Conservation (phyloP, 1,284 basidiomycete genomes). For the Ustilago shanxiensis region DNA sequence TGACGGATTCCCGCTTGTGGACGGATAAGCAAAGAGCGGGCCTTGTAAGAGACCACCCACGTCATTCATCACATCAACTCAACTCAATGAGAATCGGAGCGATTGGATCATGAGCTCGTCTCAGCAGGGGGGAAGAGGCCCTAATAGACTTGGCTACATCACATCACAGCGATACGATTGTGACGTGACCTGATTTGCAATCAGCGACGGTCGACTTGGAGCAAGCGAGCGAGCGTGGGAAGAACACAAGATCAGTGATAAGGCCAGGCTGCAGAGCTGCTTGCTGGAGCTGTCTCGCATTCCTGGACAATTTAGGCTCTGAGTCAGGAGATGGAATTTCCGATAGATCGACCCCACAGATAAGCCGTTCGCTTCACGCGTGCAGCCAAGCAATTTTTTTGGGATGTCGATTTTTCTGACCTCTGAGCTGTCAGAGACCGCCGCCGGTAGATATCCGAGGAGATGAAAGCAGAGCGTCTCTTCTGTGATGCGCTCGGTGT, state of each 20-base stretch:
- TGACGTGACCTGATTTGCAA: conserved; percentile 4
- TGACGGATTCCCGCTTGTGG: background rate
- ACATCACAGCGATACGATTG: background rate
- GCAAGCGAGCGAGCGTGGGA: background rate
- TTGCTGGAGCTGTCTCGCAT: background rate
- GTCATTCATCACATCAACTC: background rate
- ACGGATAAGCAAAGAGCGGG: no score
- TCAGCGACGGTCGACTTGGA: background rate
- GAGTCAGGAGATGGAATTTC: conserved; percentile 29
- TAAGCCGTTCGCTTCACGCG: background rate
- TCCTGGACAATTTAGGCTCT: conserved; percentile 6
- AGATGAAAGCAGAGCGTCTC: conserved; percentile 8
- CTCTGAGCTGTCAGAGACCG: conserved; percentile 29
- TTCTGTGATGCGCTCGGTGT: conserved; percentile 12
- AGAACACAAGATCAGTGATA: conserved; percentile 8
- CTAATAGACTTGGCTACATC: background rate
- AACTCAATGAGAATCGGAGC: background rate
- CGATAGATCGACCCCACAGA: conserved; percentile 3
- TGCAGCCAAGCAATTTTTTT: conserved; percentile 9
- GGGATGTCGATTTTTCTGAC: background rate
- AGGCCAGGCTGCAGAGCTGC: background rate
- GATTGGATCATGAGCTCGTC: background rate
- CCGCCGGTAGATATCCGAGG: conserved; percentile 9
- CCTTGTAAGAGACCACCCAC: background rate
- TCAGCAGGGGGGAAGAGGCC: background rate